A percentile compares a stretch with the other conserved stretches of the same genome.
phyloP scores from a whole-genome alignment of 1,284 basidiomycete genomes.

The Leccinum fuscescens region DNA sequence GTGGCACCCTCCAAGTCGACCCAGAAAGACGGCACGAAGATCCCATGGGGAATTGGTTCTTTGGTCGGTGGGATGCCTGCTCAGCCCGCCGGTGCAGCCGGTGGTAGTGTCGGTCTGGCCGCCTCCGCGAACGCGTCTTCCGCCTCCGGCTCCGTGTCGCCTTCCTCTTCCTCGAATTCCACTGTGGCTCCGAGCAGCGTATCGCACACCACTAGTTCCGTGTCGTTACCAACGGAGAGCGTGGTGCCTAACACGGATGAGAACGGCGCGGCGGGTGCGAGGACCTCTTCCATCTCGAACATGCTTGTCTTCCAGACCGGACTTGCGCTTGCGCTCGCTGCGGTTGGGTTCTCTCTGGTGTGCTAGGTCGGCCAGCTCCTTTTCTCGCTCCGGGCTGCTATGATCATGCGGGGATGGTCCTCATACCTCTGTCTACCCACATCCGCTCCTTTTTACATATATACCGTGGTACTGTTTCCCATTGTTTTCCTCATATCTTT shows the following conservation, averaged over 20 bases:
- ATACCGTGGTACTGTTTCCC: neutral
- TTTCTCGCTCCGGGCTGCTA: neutral
- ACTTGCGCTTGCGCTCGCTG: conserved; percentile 21
- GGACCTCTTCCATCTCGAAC: conserved; percentile 1
- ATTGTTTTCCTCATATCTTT: neutral
- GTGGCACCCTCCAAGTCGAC: conserved; percentile 50
- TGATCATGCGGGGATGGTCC: neutral
- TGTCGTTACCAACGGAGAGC: neutral
- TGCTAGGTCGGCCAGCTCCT: conserved; percentile 13
- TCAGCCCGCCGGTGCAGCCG: neutral
- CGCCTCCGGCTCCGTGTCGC: neutral
- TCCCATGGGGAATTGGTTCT: conserved; percentile 71
- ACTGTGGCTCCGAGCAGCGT: neutral
- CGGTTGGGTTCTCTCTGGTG: conserved; percentile 16
- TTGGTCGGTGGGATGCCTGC: conserved; percentile 45
- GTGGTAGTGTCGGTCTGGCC: neutral
- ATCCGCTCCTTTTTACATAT: neutral
- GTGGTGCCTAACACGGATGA: neutral
- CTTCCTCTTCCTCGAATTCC: neutral
- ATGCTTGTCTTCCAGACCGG: conserved; percentile 12
- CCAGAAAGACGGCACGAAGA: conserved; percentile 52
- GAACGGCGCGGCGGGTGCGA: conserved; percentile 12
- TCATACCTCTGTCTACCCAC: neutral
- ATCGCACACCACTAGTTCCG: neutral
- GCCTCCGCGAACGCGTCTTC: neutral